These are phyloP conservation scores for Phytophthora hybrid DNA, from an alignment of 352 stramenopile species.

Conservation along the genomic window DNA sequence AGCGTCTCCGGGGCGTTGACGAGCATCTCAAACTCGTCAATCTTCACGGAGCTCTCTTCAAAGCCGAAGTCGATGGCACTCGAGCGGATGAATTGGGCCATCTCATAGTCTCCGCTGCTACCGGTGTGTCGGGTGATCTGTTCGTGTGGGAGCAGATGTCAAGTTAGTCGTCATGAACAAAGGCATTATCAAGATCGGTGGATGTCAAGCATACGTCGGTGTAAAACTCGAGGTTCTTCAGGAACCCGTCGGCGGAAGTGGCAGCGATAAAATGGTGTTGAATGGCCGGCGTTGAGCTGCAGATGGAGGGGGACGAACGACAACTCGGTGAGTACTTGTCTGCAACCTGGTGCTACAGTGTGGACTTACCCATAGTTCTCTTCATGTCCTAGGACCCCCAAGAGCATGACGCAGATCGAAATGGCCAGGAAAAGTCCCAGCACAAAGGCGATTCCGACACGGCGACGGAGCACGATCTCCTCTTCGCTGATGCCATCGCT, in stretches of 20 bases:
- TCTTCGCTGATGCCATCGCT: constrained; percentile 47
- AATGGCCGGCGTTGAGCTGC: constrained; percentile 73
- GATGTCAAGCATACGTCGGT: constrained; percentile 47
- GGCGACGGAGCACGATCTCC: constrained; percentile 61
- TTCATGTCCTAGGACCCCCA: constrained; percentile 68
- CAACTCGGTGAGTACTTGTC: not conserved
- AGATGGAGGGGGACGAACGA: not conserved
- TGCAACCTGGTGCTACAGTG: not conserved
- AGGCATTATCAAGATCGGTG: not conserved
- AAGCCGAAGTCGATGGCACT: constrained; percentile 81
- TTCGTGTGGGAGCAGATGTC: not conserved
- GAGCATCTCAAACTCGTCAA: constrained; percentile 88
- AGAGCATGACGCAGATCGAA: constrained; percentile 70
- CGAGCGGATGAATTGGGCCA: constrained; percentile 81
- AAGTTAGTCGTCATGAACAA: constrained; percentile 1
- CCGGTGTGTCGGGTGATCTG: constrained; percentile 70
- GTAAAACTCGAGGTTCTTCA: constrained; percentile 81
- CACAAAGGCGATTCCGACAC: constrained; percentile 67
- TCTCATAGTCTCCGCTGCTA: constrained; percentile 69
- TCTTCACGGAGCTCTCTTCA: constrained; percentile 74
- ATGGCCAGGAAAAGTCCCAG: constrained; percentile 65
- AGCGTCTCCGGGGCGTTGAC: constrained; percentile 76
- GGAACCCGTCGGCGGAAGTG: constrained; percentile 67
- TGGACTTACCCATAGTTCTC: constrained; percentile 71
- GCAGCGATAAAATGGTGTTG: constrained; percentile 84